These are phyloP conservation scores for Nicotiana obtusifolia DNA, from an alignment of 257 asterid species.

Conservation along the genomic window DNA sequence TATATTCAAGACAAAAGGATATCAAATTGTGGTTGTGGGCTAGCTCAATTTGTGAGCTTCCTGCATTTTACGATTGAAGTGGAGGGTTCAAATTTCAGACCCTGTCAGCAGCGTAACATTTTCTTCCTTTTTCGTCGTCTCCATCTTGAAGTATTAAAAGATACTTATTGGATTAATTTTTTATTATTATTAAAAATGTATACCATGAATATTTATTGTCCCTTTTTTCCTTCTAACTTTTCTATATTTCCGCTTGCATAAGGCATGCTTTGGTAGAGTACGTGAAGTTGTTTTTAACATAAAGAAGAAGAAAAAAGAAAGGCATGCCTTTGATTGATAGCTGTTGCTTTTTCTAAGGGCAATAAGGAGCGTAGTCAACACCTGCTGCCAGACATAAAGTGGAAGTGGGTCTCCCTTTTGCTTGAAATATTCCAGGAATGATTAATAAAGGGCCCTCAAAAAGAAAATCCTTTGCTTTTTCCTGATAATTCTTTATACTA, in stretches of 20 bases:
- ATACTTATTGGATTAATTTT: neutral
- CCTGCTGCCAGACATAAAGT: slow-evolving; percentile 49
- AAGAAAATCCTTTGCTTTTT: slow-evolving; percentile 4
- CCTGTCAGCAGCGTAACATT: too few species aligned
- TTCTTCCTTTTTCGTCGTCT: too few species aligned
- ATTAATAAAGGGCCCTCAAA: slow-evolving; percentile 54
- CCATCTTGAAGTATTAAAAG: too few species aligned
- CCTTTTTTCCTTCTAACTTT: neutral
- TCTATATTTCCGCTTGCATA: too few species aligned
- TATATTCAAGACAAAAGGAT: neutral
- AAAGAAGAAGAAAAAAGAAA: neutral
- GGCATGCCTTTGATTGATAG: neutral
- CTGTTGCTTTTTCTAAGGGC: slow-evolving; percentile 3
- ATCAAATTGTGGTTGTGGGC: too few species aligned
- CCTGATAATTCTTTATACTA: neutral
- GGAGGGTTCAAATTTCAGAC: too few species aligned
- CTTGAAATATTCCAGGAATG: slow-evolving; percentile 60
- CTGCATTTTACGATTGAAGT: too few species aligned
- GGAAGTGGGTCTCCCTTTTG: slow-evolving; percentile 43
- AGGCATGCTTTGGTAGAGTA: neutral
- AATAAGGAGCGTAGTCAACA: slow-evolving; percentile 45
- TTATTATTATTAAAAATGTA: neutral
- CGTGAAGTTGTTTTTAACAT: neutral
- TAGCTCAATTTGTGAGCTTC: too few species aligned
- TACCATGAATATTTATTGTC: neutral